phyloP scores from a whole-genome alignment of 2,329 filamentous ascomycete genomes.

The Phialemonium atrogriseum region DNA sequence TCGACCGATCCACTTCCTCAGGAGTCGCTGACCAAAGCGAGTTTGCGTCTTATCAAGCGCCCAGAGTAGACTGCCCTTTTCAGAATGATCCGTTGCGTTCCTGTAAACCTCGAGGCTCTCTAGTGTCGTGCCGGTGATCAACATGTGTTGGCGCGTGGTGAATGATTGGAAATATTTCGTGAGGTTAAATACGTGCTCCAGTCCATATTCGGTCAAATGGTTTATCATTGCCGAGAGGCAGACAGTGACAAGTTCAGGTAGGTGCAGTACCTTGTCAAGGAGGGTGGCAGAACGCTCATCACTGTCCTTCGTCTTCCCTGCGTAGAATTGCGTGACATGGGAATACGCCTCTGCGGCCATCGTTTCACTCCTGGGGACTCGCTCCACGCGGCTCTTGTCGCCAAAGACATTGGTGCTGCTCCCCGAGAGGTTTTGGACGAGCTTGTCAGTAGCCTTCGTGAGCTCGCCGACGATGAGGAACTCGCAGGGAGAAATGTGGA shows the following conservation, averaged over 20 bases:
- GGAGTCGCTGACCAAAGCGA: slow-evolving; percentile 75
- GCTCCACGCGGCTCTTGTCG: slow-evolving; percentile 79
- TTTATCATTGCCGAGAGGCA: slow-evolving; percentile 96
- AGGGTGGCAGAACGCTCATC: slow-evolving; percentile 54
- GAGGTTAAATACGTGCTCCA: slow-evolving; percentile 91
- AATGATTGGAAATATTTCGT: slow-evolving; percentile 98
- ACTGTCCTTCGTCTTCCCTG: slow-evolving; percentile 65
- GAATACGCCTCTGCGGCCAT: slow-evolving; percentile 79
- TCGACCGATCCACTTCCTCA: slow-evolving; percentile 91
- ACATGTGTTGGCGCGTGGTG: slow-evolving; percentile 88
- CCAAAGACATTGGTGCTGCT: slow-evolving; percentile 89
- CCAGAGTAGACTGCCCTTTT: slow-evolving; percentile 91
- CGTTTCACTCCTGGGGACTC: slow-evolving; percentile 66
- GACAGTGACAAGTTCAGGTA: slow-evolving; percentile 79
- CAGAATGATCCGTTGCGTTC: slow-evolving; percentile 79
- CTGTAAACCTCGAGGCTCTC: slow-evolving; percentile 93
- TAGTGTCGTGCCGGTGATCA: slow-evolving; percentile 89
- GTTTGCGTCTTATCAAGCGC: slow-evolving; percentile 88
- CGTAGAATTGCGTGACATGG: slow-evolving; percentile 89
- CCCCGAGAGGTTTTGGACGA: slow-evolving; percentile 81
- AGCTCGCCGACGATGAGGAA: slow-evolving; percentile 88
- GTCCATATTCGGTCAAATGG: slow-evolving; percentile 81
- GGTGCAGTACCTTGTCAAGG: slow-evolving; percentile 75
- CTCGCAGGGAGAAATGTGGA: slow-evolving; percentile 94
- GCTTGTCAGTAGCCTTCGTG: slow-evolving; percentile 84